These are phyloP conservation scores for Apiospora marii DNA, from an alignment of 2,329 filamentous ascomycete species.

Conservation along the genomic window DNA sequence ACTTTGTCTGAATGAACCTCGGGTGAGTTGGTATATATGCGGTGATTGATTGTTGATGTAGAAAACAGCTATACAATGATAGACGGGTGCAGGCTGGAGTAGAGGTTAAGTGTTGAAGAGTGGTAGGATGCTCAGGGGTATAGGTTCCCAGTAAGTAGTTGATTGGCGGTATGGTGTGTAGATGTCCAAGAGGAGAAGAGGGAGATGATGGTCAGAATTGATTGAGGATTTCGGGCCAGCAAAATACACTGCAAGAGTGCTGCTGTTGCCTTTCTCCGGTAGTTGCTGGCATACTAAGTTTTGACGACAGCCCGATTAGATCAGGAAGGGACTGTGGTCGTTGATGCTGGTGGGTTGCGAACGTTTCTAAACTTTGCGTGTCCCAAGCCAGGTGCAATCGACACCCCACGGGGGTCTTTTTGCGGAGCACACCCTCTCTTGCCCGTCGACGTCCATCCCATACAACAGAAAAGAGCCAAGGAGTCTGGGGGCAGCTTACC, in stretches of 20 bases:
- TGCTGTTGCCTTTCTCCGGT: neutral
- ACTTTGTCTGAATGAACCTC: no score
- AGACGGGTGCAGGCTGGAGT: neutral
- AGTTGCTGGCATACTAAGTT: neutral
- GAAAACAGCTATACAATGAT: neutral
- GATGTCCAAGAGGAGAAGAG: neutral
- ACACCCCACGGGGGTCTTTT: neutral
- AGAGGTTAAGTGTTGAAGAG: neutral
- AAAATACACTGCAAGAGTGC: neutral
- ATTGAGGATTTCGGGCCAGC: neutral
- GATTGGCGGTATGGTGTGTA: neutral
- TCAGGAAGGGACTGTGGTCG: neutral
- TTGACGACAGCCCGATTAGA: neutral
- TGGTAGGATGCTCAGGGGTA: neutral
- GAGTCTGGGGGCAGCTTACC: no score
- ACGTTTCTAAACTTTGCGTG: neutral
- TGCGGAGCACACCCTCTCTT: neutral
- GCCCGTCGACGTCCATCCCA: no score
- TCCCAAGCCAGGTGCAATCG: neutral
- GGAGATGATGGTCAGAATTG: neutral
- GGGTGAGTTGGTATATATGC: neutral
- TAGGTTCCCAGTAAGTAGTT: neutral
- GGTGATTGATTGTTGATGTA: neutral
- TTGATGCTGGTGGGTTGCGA: neutral
- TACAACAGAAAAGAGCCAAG: no score